These are phyloP conservation scores for Effrenium voratum DNA, from an alignment of 73 alveolate genomes.

Conservation along the genomic window DNA sequence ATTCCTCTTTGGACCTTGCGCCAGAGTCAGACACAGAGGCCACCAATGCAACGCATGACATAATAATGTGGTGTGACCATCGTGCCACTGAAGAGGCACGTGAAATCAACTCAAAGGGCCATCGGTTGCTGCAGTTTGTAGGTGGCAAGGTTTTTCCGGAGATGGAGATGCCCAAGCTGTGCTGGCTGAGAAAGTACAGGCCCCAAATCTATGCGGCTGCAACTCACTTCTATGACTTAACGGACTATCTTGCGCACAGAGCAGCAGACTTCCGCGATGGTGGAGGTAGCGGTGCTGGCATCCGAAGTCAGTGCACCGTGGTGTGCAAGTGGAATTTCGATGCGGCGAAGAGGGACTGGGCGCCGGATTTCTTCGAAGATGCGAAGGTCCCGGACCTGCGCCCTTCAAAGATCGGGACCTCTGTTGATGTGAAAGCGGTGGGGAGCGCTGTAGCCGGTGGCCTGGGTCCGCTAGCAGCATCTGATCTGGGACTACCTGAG, in stretches of 20 bases:
- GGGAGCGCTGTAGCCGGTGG: slow-evolving; percentile 30
- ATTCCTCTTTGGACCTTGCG: background rate
- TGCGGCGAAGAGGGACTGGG: slow-evolving; percentile 35
- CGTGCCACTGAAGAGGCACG: slow-evolving; percentile 49
- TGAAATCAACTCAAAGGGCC: background rate
- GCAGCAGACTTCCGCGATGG: slow-evolving; percentile 12
- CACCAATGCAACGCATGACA: background rate
- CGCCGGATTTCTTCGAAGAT: background rate
- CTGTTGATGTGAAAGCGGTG: slow-evolving; percentile 27
- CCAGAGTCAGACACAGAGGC: background rate
- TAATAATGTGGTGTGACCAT: slow-evolving; percentile 79
- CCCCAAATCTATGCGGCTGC: slow-evolving; percentile 43
- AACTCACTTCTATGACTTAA: slow-evolving; percentile 28
- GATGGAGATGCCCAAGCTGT: slow-evolving; percentile 65
- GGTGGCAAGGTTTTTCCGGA: slow-evolving; percentile 70
- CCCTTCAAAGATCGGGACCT: background rate
- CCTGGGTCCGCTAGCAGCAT: slow-evolving; percentile 25
- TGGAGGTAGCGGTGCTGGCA: slow-evolving; percentile 17
- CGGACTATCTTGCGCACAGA: slow-evolving; percentile 51
- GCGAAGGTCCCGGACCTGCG: background rate
- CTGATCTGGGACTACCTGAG: slow-evolving; percentile 36
- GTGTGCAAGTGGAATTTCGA: slow-evolving; percentile 80
- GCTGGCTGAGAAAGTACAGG: slow-evolving; percentile 40
- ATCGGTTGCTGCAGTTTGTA: slow-evolving; percentile 39
- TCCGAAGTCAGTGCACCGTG: slow-evolving; percentile 71